Evolutionary conservation across 2,329 filamentous ascomycete species (phyloP).

Genomic region (Trichoderma sp.): DNA sequence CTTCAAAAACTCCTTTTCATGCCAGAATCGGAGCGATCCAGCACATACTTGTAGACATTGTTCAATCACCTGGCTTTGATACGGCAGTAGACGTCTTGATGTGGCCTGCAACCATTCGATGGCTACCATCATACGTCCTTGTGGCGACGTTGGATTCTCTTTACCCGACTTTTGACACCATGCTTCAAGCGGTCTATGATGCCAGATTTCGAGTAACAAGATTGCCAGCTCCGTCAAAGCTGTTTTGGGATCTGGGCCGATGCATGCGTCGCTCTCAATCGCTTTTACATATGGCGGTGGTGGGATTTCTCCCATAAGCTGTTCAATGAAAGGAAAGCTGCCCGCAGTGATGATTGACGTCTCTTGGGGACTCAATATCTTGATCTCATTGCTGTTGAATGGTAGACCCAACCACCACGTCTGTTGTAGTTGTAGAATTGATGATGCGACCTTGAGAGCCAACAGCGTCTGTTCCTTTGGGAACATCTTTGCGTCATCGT

Average conservation of each 20-base stretch:
- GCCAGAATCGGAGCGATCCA: not conserved
- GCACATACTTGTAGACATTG: not conserved
- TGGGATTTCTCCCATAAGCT: not conserved
- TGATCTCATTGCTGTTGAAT: not conserved
- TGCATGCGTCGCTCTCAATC: not conserved
- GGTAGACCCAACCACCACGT: not conserved
- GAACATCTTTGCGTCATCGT: not conserved
- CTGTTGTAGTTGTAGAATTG: not conserved
- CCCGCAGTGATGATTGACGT: not conserved
- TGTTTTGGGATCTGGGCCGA: not conserved
- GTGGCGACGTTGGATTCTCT: not conserved
- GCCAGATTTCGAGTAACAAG: conserved; percentile 5
- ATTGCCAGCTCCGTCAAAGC: conserved; percentile 1
- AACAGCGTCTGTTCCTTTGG: not conserved
- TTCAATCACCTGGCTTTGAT: not conserved
- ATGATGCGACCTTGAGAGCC: not conserved
- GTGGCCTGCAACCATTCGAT: not conserved
- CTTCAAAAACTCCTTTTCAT: not conserved
- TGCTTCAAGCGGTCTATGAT: not conserved
- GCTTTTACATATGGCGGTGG: not conserved
- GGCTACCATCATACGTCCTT: not conserved
- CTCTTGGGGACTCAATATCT: not conserved
- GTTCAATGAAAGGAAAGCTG: not conserved
- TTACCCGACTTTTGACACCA: not conserved
- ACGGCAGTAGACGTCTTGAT: not conserved